phyloP scores from a whole-genome alignment of 306 rosid species.

The Vachellia pachyceras region DNA sequence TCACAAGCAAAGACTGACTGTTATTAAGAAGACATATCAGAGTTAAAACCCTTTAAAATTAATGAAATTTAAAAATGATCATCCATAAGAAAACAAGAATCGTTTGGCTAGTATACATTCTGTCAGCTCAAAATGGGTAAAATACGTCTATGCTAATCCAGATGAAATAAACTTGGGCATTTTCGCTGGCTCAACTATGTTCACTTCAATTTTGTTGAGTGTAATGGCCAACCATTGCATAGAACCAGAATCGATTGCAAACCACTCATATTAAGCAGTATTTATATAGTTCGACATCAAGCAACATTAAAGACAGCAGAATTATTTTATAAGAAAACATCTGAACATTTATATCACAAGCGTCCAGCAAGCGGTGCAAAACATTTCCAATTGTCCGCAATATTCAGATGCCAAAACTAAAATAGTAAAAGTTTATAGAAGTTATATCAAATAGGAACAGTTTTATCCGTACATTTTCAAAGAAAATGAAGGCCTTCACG shows the following conservation, averaged over 20 bases:
- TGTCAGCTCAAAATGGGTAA: conserved; percentile 3
- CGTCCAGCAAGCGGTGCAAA: background rate
- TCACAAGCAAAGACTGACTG: conserved; percentile 17
- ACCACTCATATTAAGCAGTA: background rate
- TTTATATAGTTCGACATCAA: background rate
- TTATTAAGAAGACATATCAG: background rate
- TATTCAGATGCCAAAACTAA: conserved; percentile 5
- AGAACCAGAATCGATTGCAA: conserved; percentile 3
- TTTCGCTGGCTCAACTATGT: conserved; percentile 5
- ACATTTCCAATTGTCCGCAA: background rate
- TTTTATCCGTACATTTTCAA: conserved; percentile 3
- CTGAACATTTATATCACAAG: background rate
- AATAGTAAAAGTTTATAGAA: conserved; percentile 1
- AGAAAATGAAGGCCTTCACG: conserved; percentile 19
- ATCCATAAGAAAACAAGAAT: background rate
- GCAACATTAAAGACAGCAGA: conserved; percentile 13
- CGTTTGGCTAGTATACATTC: background rate
- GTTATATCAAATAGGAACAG: conserved; percentile 14
- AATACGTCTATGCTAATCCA: background rate
- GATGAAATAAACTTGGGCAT: background rate
- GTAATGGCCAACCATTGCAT: background rate
- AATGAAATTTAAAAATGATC: background rate
- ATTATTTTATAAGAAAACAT: background rate
- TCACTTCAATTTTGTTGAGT: background rate
- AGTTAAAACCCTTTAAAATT: conserved; percentile 1